These are phyloP conservation scores for Solidago caesia DNA, from an alignment of 129 eudicot species.

Conservation along the genomic window DNA sequence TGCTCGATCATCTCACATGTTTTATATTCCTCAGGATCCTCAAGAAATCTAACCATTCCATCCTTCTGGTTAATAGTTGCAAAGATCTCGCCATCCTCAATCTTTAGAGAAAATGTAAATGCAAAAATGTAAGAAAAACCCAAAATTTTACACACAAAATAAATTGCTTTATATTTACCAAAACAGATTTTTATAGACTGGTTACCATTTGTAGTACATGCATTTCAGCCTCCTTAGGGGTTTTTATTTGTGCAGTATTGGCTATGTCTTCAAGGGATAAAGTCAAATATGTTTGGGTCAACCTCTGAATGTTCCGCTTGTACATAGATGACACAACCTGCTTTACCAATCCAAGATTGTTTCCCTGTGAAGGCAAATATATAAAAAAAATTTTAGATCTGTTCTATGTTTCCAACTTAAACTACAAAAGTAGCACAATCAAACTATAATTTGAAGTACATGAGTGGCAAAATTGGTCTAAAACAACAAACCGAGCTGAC, in stretches of 20 bases:
- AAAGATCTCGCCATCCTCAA: slow-evolving; percentile 87
- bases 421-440: slow-evolving; percentile 1
- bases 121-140: neutral
- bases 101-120: slow-evolving; percentile 40
- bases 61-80: slow-evolving; percentile 98
- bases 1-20: slow-evolving; percentile 93
- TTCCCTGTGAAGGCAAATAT: slow-evolving; percentile 50
- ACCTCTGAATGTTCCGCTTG: slow-evolving; percentile 89
- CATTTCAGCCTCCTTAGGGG: slow-evolving; percentile 94
- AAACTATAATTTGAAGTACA: neutral
- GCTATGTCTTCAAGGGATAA: slow-evolving; percentile 95
- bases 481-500: neutral
- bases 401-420: slow-evolving; percentile 3
- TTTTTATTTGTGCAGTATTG: slow-evolving; percentile 63
- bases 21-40: slow-evolving; percentile 96
- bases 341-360: slow-evolving; percentile 87
- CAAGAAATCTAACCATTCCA: slow-evolving; percentile 99
- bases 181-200: neutral
- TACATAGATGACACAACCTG: slow-evolving; percentile 87
- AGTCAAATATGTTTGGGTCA: slow-evolving; percentile 93
- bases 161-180: neutral
- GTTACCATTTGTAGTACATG: slow-evolving; percentile 97
- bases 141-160: neutral
- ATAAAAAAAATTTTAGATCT: neutral
- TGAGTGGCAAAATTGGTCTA: neutral